These are phyloP conservation scores for Vanrija sp. DNA, from an alignment of 1,284 basidiomycete genomes.

Conservation along the genomic window DNA sequence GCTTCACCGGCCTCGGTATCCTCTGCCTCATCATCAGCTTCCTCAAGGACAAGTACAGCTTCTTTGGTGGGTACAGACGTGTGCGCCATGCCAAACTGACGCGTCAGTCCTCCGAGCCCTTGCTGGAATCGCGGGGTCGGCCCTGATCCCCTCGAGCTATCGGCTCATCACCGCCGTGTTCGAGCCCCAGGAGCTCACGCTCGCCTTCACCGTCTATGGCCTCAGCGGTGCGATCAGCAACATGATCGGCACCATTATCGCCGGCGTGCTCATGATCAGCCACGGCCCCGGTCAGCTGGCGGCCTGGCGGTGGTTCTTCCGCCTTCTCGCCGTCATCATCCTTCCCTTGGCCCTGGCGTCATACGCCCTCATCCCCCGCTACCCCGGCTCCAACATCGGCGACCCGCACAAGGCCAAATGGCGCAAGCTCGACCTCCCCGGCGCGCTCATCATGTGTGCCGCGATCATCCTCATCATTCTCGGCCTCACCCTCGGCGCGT, in stretches of 20 bases:
- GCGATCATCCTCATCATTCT: slow-evolving; percentile 42
- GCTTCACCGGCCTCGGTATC: slow-evolving; percentile 30
- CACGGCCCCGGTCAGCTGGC: slow-evolving; percentile 39
- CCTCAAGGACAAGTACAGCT: slow-evolving; percentile 29
- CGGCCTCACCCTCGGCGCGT: slow-evolving; percentile 41
- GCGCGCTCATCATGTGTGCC: slow-evolving; percentile 30
- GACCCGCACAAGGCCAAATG: slow-evolving; percentile 15
- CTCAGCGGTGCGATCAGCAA: slow-evolving; percentile 46
- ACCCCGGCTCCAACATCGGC: slow-evolving; percentile 14
- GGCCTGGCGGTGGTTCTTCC: slow-evolving; percentile 42
- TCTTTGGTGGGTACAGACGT: slow-evolving; percentile 12
- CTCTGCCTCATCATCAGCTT: slow-evolving; percentile 36
- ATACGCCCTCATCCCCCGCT: slow-evolving; percentile 24
- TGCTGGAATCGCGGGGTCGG: slow-evolving; percentile 29
- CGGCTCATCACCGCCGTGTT: slow-evolving; percentile 42
- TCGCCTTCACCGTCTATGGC: slow-evolving; percentile 41
- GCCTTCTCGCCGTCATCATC: slow-evolving; percentile 24
- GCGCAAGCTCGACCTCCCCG: slow-evolving; percentile 39
- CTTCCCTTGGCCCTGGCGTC: slow-evolving; percentile 26
- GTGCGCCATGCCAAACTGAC: too few relatives aligned
- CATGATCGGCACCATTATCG: slow-evolving; percentile 38
- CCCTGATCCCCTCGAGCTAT: slow-evolving; percentile 40
- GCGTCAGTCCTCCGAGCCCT: slow-evolving; percentile 26
- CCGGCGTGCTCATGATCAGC: slow-evolving; percentile 44
- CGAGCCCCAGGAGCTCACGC: slow-evolving; percentile 27